Base-by-base conservation (phyloP, 2,329 filamentous ascomycete genomes). In the Xylaria sp. region DNA sequence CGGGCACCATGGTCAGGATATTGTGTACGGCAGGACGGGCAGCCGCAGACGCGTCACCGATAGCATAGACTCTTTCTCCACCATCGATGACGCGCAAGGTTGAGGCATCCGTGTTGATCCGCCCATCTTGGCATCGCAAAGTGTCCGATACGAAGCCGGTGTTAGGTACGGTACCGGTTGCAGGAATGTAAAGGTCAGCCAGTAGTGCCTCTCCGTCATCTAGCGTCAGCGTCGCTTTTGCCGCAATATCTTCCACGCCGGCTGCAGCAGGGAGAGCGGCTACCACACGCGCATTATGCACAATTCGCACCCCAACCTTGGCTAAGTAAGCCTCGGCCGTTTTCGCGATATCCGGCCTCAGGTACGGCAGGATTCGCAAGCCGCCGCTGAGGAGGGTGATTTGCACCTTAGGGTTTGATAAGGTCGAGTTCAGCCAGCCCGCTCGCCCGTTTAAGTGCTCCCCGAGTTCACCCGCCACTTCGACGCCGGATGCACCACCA, bases 381-480 rank as follows among this genome's bases (percentile, higher is more conserved):
- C 70, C 76, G 1, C 79, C 75, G 0, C 81, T 84, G 25, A 87
- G 76, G 2, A 87, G 68, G 0, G 82, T 87, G 44, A 87, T 85
- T 0, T 72, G 41, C 1, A 84, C 81, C 18, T 81, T 82, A 1
- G 82, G 81, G 13, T 74, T 74, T 2, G 66, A 66, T 1, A 75
- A 66, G 23, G 73, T 78, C 2, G 77, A 78, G 51, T 60, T 74
- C 67, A 84, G 80, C 76, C 76, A 80, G 4, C 83, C 80, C 0
- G 81, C 75, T 1, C 78, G 78, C 0, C 85, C 83, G 66, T 88
- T 88, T 18, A 88, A 78, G 71, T 82, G 79, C 70, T 87, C 84
- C 34, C 84, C 87, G 0, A 87, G 76, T 68, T 87, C 84, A 18
- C 85, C 85, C 0, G 85, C 84, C 1, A 79, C 80, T 69, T 86